Conservation (phyloP, 306 rosid genomes). For the Ziziphus jujuba region DNA sequence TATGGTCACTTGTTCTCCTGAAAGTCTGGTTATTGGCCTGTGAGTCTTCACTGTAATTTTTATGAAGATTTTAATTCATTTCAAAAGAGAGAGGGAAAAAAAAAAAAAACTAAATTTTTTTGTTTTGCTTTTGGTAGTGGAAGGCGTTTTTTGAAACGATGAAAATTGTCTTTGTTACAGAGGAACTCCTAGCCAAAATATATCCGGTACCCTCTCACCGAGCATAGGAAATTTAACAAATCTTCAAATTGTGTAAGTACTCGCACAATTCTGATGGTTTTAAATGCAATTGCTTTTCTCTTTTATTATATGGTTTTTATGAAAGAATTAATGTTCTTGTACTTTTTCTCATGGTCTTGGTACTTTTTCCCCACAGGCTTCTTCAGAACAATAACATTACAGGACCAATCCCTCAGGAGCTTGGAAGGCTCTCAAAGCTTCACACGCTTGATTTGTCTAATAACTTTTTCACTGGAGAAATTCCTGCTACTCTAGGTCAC, state of each 20-base stretch:
- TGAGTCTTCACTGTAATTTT: conserved; percentile 33
- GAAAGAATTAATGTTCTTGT: conserved; percentile 20
- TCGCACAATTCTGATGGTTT: neutral
- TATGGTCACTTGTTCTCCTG: conserved; percentile 96
- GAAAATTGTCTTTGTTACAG: conserved; percentile 49
- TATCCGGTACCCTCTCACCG: conserved; percentile 85
- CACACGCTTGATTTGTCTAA: conserved; percentile 89
- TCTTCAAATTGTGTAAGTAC: conserved; percentile 92
- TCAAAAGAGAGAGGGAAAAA: neutral
- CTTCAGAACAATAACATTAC: conserved; percentile 88
- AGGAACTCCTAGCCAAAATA: conserved; percentile 94
- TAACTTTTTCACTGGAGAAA: conserved; percentile 65
- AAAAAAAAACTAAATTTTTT: no score
- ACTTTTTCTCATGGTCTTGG: conserved; percentile 24
- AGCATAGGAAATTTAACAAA: conserved; percentile 95
- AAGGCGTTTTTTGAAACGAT: neutral
- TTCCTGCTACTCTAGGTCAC: conserved; percentile 71
- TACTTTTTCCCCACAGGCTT: conserved; percentile 54
- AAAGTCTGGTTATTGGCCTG: conserved; percentile 81
- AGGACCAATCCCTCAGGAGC: conserved; percentile 76
- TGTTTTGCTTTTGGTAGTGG: no score
- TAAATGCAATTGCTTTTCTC: conserved; percentile 18
- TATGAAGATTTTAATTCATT: conserved; percentile 3
- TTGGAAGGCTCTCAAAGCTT: conserved; percentile 77
- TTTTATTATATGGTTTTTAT: conserved; percentile 2